Evolutionary conservation across 2,329 filamentous ascomycete genomes (phyloP), one percentile per base, ranked within the genome.

Genomic region (Pezicula radicicola): DNA sequence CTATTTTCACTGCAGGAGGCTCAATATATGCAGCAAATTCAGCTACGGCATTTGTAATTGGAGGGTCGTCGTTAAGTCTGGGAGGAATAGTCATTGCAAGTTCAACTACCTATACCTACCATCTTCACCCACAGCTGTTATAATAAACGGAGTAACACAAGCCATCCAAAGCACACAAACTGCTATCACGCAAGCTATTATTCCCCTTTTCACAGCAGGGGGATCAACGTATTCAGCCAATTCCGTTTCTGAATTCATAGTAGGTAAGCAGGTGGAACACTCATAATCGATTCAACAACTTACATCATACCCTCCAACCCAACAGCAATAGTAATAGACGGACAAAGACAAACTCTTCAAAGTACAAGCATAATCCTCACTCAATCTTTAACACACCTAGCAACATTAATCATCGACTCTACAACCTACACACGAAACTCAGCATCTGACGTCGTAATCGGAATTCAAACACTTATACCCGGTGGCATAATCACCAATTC

Each of bases 1-100:
- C 52, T 5, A 27, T 49, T 15, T 41, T 51, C 28, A 43, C 44
- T 7, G 33, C 41, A 25, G 44, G 35, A 9, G n/a, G 28, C 35
- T 19, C 45, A 1, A 51, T 48, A 10, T 48, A 41, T 7, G 56
- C 55, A 1, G 40, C 36, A 10, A 55, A 53, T 13, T 56, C 57
- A 6, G 49, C 33, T 3, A 42, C 51, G 3, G 44, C 10, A 3
- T 44, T 58, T 15, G 35, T 55, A 4, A 49, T 59, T 10, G 55
- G 51, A 13, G 41, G 35, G 10, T 51, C 49, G 25, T 58, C 55
- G 0, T 50, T 59, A 4, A 56, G 49, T 13, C 44, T 46, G 1
- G 57, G 55, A 1, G 56, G 53, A 12, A 42, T 15, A 6, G 40
- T 19, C 15, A 42, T 42, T 12, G 40, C 15, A 6, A 19, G 40